Evolutionary conservation across 257 asterid species (phyloP).

Genomic region (Misopates orontium): DNA sequence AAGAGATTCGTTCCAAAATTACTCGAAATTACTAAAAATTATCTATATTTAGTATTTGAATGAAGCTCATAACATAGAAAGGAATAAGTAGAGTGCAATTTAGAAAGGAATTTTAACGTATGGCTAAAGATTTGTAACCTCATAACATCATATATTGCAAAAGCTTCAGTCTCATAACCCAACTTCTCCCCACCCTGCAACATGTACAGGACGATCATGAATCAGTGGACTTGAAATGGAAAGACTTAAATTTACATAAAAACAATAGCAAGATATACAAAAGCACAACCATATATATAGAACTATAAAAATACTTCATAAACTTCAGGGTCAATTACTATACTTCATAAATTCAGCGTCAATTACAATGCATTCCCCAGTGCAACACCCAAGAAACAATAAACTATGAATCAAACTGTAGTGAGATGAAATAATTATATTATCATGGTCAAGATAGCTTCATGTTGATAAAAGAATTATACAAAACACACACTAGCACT

Average conservation of each 20-base stretch:
- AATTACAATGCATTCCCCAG: not conserved
- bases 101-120: too few species aligned
- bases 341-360: constrained; percentile 4
- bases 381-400: not conserved
- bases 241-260: too few species aligned
- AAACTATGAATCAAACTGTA: not conserved
- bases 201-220: constrained; percentile 22
- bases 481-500: not conserved
- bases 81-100: too few species aligned
- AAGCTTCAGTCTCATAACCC: constrained; percentile 96
- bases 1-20: too few species aligned
- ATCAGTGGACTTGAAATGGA: constrained; percentile 1
- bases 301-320: constrained; percentile 1
- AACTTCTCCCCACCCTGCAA: constrained; percentile 83
- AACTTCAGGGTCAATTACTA: not conserved
- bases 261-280: not conserved
- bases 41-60: too few species aligned
- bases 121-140: constrained; percentile 44
- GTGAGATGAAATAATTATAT: not conserved
- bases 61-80: constrained; percentile 16
- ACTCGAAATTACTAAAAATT: too few species aligned
- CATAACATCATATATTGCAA: constrained; percentile 91
- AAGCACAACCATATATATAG: not conserved
- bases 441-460: constrained; percentile 8
- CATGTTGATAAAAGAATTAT: not conserved